phyloP scores from a whole-genome alignment of 768 basidiomycete genomes.

The Pholiota microspora region DNA sequence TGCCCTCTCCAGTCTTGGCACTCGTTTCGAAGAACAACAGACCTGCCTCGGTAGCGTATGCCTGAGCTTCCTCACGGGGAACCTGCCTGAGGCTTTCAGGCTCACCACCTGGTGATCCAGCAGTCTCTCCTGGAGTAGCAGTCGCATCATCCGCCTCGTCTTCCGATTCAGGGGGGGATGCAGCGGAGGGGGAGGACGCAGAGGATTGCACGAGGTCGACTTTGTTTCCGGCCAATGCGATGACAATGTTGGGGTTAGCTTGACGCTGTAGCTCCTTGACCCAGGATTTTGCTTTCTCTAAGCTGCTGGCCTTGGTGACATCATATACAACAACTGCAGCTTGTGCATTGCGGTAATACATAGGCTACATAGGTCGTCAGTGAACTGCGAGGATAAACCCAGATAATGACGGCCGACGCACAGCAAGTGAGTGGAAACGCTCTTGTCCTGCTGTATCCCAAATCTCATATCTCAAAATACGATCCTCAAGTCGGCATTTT shows the following conservation, averaged over 20 bases:
- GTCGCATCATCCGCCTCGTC: conserved; percentile 94
- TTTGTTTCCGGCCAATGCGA: conserved; percentile 98
- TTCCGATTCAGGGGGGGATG: conserved; percentile 66
- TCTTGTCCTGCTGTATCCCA: conserved; percentile 98
- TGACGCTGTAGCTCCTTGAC: conserved; percentile 99
- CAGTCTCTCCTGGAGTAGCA: conserved; percentile 74
- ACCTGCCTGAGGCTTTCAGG: conserved; percentile 84
- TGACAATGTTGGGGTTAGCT: conserved; percentile 98
- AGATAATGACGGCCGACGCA: conserved; percentile 41
- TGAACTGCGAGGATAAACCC: conserved; percentile 11
- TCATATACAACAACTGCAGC: conserved; percentile 99
- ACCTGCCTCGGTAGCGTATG: conserved; percentile 94
- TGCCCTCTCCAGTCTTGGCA: conserved; percentile 94
- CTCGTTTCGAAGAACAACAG: conserved; percentile 96
- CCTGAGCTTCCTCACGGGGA: conserved; percentile 90
- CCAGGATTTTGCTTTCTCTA: conserved; percentile 99
- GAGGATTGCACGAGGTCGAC: conserved; percentile 83
- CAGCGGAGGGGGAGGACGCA: conserved; percentile 43
- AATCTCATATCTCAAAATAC: conserved; percentile 90
- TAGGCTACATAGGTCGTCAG: conserved; percentile 57
- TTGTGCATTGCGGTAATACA: conserved; percentile 99
- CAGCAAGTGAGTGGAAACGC: conserved; percentile 95
- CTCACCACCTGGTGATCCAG: conserved; percentile 49
- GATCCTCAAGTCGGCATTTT: conserved; percentile 94
- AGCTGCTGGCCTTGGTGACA: conserved; percentile 90